phyloP scores from a whole-genome alignment of 805 yeast species.

The Saccharomyces mikatae region DNA sequence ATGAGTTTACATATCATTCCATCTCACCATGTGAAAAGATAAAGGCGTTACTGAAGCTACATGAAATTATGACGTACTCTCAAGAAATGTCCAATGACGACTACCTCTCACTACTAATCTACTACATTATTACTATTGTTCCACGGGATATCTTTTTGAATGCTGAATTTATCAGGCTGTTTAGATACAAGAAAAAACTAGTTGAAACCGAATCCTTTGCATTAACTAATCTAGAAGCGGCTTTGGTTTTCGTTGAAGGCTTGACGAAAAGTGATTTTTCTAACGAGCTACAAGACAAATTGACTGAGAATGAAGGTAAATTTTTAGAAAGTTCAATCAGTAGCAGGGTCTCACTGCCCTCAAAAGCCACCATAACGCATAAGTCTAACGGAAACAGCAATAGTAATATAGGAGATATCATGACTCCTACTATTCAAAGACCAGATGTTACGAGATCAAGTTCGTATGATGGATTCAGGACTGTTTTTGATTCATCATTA shows the following conservation, averaged over 20 bases:
- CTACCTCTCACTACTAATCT: conserved; percentile 26
- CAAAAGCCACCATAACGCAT: background rate
- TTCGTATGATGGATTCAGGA: conserved; percentile 25
- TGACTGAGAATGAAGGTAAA: conserved; percentile 10
- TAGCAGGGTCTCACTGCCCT: conserved; percentile 16
- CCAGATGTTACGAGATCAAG: conserved; percentile 10
- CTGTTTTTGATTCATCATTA: conserved; percentile 25
- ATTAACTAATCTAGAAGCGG: conserved; percentile 30
- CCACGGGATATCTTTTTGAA: conserved; percentile 24
- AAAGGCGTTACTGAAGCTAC: conserved; percentile 19
- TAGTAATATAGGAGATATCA: background rate
- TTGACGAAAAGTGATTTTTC: conserved; percentile 21
- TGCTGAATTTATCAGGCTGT: conserved; percentile 25
- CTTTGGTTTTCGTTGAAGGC: conserved; percentile 28
- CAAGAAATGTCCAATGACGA: conserved; percentile 28
- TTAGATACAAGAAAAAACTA: conserved; percentile 28
- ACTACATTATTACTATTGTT: conserved; percentile 18
- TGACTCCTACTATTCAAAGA: background rate
- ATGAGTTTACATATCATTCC: conserved; percentile 15
- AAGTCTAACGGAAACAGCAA: background rate
- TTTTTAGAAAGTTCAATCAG: conserved; percentile 16
- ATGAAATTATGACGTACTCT: conserved; percentile 20
- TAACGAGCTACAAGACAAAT: conserved; percentile 10
- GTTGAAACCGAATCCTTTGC: conserved; percentile 28
- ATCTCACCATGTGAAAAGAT: conserved; percentile 28